Evolutionary conservation across 495 filamentous ascomycete species (phyloP), one percentile per base, ranked within the genome.

Genomic region (Daldinia vernicosa): DNA sequence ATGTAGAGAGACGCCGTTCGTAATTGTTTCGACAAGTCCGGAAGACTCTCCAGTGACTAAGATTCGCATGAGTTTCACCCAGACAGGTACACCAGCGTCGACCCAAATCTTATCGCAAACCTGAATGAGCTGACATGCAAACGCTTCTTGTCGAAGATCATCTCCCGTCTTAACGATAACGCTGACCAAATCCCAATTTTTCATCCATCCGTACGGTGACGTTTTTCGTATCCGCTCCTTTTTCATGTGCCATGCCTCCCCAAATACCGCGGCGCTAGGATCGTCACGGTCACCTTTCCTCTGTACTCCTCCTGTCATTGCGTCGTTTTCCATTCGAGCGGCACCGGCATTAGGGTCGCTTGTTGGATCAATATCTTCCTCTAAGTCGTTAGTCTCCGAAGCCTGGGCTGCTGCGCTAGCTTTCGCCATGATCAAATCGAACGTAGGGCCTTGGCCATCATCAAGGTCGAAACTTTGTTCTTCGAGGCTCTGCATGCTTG

Each of bases 141-240:
- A 93, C 0, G 91, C 89, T 79, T 93, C 91, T 78, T 93, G 91
- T 53, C 91, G 82, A 40, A 93, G 82, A 76, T 93, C 91, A 1
- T 89, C 88, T 28, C 91, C 91, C 32, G 91, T 93, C 76, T 93
- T 93, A 63, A 93, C 89, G 75, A 93, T 93, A 54, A 93, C 91
- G 74, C 89, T 91, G 63, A 93, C 79, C 11, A 93, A 84, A 68
- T 93, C 91, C 91, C 91, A 93, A 73, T 91, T 92, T 77, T 88
- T 89, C 85, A 91, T 91, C 87, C 86, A 90, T 9, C 91, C 91
- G 71, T 92, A 93, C 0, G 91, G 91, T 9, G 89, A 91, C 4
- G 89, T 88, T 70, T 89, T 88, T 57, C 90, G 84, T 75, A 93
- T 92, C 24, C 91, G 89, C 78, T 93, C 91, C 73, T 89, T 90